A percentile compares a stretch with the other conserved stretches of the same genome.
Evolutionary conservation across 495 filamentous ascomycete genomes (phyloP).

Genomic region (Annulohypoxylon maeteangense): DNA sequence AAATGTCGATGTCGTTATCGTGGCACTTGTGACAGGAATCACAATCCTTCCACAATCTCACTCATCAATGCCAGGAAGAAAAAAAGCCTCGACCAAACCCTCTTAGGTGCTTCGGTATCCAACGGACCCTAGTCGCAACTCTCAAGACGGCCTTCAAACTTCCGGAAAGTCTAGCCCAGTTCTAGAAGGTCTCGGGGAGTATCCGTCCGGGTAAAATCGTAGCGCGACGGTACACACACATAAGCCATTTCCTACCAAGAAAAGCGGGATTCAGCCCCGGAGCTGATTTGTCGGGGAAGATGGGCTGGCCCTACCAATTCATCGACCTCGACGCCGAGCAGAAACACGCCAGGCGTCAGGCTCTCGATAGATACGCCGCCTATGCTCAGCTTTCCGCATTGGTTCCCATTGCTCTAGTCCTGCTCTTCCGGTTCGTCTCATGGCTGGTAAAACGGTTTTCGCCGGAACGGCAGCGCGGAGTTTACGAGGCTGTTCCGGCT

Average conservation of each 20-base stretch:
- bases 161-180: not conserved
- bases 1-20: constrained; percentile 17
- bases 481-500: constrained; percentile 53
- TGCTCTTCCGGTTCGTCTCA: constrained; percentile 52
- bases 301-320: constrained; percentile 73
- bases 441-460: constrained; percentile 34
- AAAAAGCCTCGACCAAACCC: not conserved
- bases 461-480: constrained; percentile 36
- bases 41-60: constrained; percentile 7
- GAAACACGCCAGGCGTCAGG: constrained; percentile 63
- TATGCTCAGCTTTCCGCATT: constrained; percentile 71
- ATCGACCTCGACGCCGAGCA: constrained; percentile 64
- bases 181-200: not conserved
- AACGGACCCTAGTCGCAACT: not conserved
- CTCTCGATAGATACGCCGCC: constrained; percentile 68
- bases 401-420: constrained; percentile 57
- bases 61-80: not conserved
- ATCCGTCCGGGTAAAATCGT: constrained; percentile 11
- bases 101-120: not conserved
- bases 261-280: constrained; percentile 2
- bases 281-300: constrained; percentile 27
- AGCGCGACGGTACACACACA: constrained; percentile 6
- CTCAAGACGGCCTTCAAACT: not conserved
- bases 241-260: not conserved
- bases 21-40: constrained; percentile 8